Conservation (phyloP, 768 basidiomycete genomes). For the Mycena galericulata region DNA sequence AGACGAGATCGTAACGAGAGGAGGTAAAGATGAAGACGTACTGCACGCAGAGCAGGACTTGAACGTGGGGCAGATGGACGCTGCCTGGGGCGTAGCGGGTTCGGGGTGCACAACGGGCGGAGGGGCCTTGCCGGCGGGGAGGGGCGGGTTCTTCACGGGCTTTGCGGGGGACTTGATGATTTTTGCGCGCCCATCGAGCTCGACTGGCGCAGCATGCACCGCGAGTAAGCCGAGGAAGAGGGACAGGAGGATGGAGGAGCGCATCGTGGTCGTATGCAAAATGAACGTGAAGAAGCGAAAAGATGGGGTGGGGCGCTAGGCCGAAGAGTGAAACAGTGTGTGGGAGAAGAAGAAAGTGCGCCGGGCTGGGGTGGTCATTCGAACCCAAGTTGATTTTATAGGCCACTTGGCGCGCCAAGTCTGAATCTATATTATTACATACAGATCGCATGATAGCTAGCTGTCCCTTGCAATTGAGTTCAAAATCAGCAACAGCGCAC, state of each 20-base stretch:
- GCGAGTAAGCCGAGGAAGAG: slow-evolving; percentile 4
- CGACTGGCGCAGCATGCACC: no score
- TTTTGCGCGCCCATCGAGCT: no score
- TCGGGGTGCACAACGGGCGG: no score
- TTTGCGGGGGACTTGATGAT: no score
- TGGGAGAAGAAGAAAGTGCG: slow-evolving; percentile 3
- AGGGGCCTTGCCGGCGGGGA: no score
- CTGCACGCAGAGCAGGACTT: slow-evolving; percentile 13
- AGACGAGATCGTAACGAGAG: not conserved
- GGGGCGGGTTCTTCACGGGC: no score
- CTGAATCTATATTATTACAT: not conserved
- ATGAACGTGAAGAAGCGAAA: not conserved
- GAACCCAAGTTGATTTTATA: slow-evolving; percentile 4
- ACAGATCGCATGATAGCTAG: no score
- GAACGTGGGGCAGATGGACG: no score
- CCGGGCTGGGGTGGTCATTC: no score
- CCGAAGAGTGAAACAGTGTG: slow-evolving; percentile 1
- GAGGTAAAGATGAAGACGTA: slow-evolving; percentile 1
- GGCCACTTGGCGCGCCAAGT: not conserved
- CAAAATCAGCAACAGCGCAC: no score
- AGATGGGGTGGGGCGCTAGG: slow-evolving; percentile 6
- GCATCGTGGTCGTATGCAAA: slow-evolving; percentile 7
- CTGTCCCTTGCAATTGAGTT: not conserved
- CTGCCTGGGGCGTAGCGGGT: no score
- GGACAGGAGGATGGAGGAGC: slow-evolving; percentile 10